Evolutionary conservation across 495 filamentous ascomycete species (phyloP).

Genomic region (Mytilinidion resinicola): DNA sequence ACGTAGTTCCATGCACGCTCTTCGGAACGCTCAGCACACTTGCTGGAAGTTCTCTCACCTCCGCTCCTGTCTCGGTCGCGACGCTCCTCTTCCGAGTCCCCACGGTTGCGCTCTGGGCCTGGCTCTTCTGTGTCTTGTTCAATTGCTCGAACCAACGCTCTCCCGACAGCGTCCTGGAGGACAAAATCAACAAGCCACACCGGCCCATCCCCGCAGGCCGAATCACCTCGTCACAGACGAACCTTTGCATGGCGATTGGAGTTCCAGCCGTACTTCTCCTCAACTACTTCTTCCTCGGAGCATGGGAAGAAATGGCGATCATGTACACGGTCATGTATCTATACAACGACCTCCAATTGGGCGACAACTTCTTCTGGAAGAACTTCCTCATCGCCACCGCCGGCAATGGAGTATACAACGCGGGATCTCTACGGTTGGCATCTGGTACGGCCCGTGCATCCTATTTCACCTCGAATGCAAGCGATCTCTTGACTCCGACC

Average conservation of each 20-base stretch:
- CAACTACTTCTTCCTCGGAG: slow-evolving; percentile 34
- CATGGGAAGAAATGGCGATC: slow-evolving; percentile 30
- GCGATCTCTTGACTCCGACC: slow-evolving; percentile 4
- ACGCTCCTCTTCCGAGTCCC: neutral
- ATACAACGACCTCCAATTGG: slow-evolving; percentile 51
- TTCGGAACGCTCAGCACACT: slow-evolving; percentile 16
- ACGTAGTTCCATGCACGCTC: slow-evolving; percentile 12
- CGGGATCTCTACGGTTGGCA: slow-evolving; percentile 27
- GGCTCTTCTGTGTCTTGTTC: slow-evolving; percentile 40
- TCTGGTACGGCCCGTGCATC: slow-evolving; percentile 15
- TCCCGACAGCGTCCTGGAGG: slow-evolving; percentile 40
- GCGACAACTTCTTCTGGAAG: slow-evolving; percentile 38
- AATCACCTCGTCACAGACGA: slow-evolving; percentile 37
- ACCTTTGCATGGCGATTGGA: slow-evolving; percentile 32
- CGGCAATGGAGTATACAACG: slow-evolving; percentile 33
- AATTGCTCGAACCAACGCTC: slow-evolving; percentile 47
- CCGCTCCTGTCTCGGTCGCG: neutral
- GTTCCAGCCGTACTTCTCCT: slow-evolving; percentile 37
- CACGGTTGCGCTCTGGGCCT: slow-evolving; percentile 18
- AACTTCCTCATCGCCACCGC: slow-evolving; percentile 44
- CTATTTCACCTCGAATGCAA: slow-evolving; percentile 8
- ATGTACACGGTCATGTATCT: slow-evolving; percentile 42
- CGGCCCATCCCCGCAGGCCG: slow-evolving; percentile 44
- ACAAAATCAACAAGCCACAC: slow-evolving; percentile 55
- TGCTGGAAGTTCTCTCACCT: neutral